Conservation (phyloP, 2,329 filamentous ascomycete genomes). For the Fusarium penzigii region DNA sequence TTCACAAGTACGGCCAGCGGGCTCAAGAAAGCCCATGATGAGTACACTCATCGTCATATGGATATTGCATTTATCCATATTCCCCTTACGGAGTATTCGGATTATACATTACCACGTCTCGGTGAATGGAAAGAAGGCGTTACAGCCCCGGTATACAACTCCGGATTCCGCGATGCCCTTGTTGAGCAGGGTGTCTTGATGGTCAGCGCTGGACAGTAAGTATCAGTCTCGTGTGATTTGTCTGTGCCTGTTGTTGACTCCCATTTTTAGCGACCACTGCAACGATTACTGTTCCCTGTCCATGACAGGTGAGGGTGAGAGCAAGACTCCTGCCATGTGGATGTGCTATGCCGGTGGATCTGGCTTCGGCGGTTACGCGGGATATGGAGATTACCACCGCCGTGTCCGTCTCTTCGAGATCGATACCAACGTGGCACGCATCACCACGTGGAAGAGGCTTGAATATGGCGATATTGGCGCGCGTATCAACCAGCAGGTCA, state of each 20-base stretch:
- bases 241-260: slow-evolving; percentile 20
- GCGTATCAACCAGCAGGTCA: slow-evolving; percentile 63
- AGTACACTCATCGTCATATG: slow-evolving; percentile 91
- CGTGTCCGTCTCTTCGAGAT: slow-evolving; percentile 88
- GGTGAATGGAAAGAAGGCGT: slow-evolving; percentile 81
- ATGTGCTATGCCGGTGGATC: slow-evolving; percentile 96
- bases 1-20: slow-evolving; percentile 77
- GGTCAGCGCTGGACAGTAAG: slow-evolving; percentile 88
- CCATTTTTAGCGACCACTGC: slow-evolving; percentile 71
- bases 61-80: slow-evolving; percentile 98
- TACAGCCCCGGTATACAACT: slow-evolving; percentile 87
- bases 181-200: slow-evolving; percentile 83
- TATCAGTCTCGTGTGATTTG: slow-evolving; percentile 20
- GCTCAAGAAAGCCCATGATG: slow-evolving; percentile 74
- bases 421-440: slow-evolving; percentile 85
- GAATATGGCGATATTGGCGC: slow-evolving; percentile 62
- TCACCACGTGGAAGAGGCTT: slow-evolving; percentile 89
- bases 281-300: slow-evolving; percentile 93
- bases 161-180: slow-evolving; percentile 87
- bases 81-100: slow-evolving; percentile 84
- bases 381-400: slow-evolving; percentile 82
- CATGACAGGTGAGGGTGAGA: slow-evolving; percentile 39
- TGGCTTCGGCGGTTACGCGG: slow-evolving; percentile 93
- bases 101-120: slow-evolving; percentile 55
- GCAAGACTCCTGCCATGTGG: slow-evolving; percentile 74